Conservation (phyloP, 2,329 filamentous ascomycete genomes). For the Grosmannia huntii region DNA sequence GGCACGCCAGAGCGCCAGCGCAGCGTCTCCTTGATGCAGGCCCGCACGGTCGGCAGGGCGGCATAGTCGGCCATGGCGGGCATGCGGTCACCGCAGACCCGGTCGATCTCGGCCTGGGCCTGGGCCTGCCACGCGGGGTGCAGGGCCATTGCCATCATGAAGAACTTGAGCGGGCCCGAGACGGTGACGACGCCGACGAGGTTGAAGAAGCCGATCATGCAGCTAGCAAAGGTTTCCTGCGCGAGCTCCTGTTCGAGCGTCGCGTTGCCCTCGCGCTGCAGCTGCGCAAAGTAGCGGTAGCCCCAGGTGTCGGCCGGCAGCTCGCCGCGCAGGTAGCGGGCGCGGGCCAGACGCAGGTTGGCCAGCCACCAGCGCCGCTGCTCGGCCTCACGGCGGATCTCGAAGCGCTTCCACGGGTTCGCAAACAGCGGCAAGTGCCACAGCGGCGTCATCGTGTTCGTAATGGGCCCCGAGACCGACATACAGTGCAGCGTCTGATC, state of each 20-base stretch:
- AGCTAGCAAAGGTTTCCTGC: slow-evolving; percentile 33
- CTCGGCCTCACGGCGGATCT: slow-evolving; percentile 27
- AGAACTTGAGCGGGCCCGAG: slow-evolving; percentile 35
- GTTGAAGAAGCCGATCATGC: slow-evolving; percentile 39
- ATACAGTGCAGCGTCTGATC: slow-evolving; percentile 34
- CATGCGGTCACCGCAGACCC: slow-evolving; percentile 39
- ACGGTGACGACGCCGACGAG: slow-evolving; percentile 38
- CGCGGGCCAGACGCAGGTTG: slow-evolving; percentile 27
- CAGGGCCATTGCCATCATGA: slow-evolving; percentile 38
- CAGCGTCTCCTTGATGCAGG: slow-evolving; percentile 45
- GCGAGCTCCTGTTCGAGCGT: slow-evolving; percentile 26
- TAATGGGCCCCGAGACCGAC: slow-evolving; percentile 37
- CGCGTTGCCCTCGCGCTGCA: slow-evolving; percentile 26
- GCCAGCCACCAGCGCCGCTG: slow-evolving; percentile 34
- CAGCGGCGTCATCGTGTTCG: slow-evolving; percentile 35
- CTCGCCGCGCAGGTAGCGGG: slow-evolving; percentile 25
- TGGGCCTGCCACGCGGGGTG: slow-evolving; percentile 39
- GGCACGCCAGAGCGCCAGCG: slow-evolving; percentile 45
- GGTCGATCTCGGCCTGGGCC: slow-evolving; percentile 44
- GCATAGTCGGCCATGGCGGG: slow-evolving; percentile 36
- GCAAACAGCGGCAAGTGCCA: slow-evolving; percentile 30
- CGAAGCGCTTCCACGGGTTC: slow-evolving; percentile 36
- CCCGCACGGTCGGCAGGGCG: slow-evolving; percentile 37
- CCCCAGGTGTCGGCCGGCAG: slow-evolving; percentile 34
- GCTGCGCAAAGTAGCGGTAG: slow-evolving; percentile 33